Evolutionary conservation across 805 yeast genomes (phyloP).

Genomic region (Candida odintsovae): DNA sequence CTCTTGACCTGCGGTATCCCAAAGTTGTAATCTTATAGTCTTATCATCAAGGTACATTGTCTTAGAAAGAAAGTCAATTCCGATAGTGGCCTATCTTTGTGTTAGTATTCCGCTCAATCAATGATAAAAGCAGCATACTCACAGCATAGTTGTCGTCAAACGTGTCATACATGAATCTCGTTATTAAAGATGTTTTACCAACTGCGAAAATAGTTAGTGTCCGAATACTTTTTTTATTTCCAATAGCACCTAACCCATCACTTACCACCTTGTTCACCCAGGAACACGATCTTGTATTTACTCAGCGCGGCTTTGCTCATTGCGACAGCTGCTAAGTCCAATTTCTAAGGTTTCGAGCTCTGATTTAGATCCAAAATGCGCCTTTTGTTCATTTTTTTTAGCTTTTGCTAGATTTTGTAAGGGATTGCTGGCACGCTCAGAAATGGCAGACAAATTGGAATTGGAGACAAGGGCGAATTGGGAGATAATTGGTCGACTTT

Average conservation of each 20-base stretch:
- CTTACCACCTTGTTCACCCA: constrained; percentile 73
- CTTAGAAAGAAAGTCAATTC: constrained; percentile 90
- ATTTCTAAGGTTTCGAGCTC: too few relatives aligned
- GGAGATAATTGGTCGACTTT: too few relatives aligned
- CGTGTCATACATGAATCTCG: constrained; percentile 97
- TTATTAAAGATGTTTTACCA: constrained; percentile 92
- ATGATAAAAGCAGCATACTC: constrained; percentile 12
- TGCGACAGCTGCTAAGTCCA: too few relatives aligned
- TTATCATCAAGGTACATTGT: constrained; percentile 96
- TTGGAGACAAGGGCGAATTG: too few relatives aligned
- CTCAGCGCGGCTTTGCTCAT: constrained; percentile 28
- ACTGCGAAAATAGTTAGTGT: constrained; percentile 37
- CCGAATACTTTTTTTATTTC: too few relatives aligned
- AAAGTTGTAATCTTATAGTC: constrained; percentile 87
- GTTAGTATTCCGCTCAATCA: not conserved
- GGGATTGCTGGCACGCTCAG: not conserved
- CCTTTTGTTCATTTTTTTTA: not conserved
- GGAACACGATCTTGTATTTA: constrained; percentile 84
- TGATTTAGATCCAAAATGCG: not conserved
- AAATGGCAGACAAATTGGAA: not conserved
- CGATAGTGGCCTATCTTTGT: constrained; percentile 71
- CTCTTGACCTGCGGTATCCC: constrained; percentile 99
- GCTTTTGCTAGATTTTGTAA: not conserved
- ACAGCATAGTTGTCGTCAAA: constrained; percentile 88
- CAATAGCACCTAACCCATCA: not conserved